Conservation (phyloP, 495 filamentous ascomycete genomes). For the Evansstolkia leycettana region DNA sequence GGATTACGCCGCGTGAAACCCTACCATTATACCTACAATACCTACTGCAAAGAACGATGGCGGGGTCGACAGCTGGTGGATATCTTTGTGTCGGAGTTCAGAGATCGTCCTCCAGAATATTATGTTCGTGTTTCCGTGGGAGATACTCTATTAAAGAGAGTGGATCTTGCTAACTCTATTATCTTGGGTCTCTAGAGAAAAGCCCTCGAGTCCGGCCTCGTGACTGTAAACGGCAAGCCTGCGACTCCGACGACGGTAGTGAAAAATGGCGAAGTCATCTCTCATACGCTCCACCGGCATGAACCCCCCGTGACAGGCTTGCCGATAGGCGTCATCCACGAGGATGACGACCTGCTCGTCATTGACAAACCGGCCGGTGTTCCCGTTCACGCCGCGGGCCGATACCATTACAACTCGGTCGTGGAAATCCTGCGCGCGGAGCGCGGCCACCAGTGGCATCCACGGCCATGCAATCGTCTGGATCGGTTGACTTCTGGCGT, state of each 20-base stretch:
- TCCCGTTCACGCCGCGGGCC: slow-evolving; percentile 86
- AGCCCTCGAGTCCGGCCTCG: slow-evolving; percentile 65
- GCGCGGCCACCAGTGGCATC: slow-evolving; percentile 53
- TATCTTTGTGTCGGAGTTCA: slow-evolving; percentile 73
- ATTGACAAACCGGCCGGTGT: slow-evolving; percentile 95
- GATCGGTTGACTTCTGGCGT: slow-evolving; percentile 88
- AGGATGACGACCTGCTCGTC: slow-evolving; percentile 83
- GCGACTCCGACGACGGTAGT: slow-evolving; percentile 45
- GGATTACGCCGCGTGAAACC: slow-evolving; percentile 73
- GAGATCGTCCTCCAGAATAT: slow-evolving; percentile 76
- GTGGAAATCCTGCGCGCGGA: slow-evolving; percentile 86
- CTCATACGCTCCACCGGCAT: slow-evolving; percentile 89
- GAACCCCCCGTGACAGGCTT: slow-evolving; percentile 83
- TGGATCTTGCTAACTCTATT: slow-evolving; percentile 4
- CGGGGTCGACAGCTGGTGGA: slow-evolving; percentile 61
- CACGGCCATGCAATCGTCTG: slow-evolving; percentile 84
- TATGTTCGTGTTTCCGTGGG: slow-evolving; percentile 45
- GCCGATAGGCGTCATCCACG: slow-evolving; percentile 70
- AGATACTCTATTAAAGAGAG: background rate
- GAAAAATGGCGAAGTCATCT: slow-evolving; percentile 75
- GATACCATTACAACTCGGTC: slow-evolving; percentile 89
- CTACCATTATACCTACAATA: slow-evolving; percentile 92
- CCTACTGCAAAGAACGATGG: slow-evolving; percentile 85
- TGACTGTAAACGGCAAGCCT: slow-evolving; percentile 59
- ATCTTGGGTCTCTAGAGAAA: slow-evolving; percentile 48